Evolutionary conservation across 495 filamentous ascomycete genomes (phyloP), one percentile per base, ranked within the genome.

Genomic region (Aspergillus cavernicola): DNA sequence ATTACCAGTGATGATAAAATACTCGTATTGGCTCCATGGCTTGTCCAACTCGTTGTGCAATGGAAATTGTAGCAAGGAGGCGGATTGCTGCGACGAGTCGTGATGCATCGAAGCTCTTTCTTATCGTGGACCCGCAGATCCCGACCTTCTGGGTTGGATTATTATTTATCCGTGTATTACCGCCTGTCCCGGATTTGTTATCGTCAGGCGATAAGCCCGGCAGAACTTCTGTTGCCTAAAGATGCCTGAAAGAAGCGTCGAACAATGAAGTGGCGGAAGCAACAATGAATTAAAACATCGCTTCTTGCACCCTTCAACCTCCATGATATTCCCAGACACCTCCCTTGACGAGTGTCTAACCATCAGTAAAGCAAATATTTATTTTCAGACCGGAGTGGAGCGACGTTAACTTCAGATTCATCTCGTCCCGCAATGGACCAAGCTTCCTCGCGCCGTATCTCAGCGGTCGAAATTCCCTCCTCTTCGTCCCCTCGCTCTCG

Each of bases 81-180:
- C 22, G 19, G 28, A 38, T 40, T 24, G 24, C 22, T 28, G 12
- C 15, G 31, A 32, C 37, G 19, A 28, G 20, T 61, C 46, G 50
- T 38, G 37, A 23, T 22, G 37, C 19, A 20, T 23, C 19, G 19
- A 23, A 41, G 24, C 39, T 31, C 49, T 56, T 60, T 57, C 60
- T 62, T 67, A 70, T 70, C 59, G 57, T 59, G 56, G 54, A 45
- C 58, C 60, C 63, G 67, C 64, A 67, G 65, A 51, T 38, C 31
- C n/a, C 39, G 16, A 15, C 9, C 20, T 7, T 12, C 16, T 40
- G 35, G 18, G 10, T 16, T 26, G 68, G 61, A 58, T 45, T 35
- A 67, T 50, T 20, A n/a, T 18, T 47, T 10, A 16, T 58, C 48
- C 59, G 59, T 38, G 47, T 33, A 18, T 53, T 48, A 70, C 67